Conservation (phyloP, 805 yeast genomes). For the Ogataea dorogensis region DNA sequence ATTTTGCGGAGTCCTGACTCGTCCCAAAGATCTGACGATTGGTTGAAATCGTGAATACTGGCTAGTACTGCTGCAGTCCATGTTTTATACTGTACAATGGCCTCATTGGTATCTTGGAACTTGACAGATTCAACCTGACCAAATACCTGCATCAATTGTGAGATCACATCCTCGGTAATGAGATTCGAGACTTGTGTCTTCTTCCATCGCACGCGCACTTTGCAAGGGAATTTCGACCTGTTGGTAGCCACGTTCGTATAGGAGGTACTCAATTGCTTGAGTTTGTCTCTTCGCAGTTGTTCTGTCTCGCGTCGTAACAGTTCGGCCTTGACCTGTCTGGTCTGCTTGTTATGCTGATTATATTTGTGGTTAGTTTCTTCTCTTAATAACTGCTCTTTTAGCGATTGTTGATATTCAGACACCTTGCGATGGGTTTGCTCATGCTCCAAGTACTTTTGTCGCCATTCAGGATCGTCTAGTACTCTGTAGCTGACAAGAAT, state of each 20-base stretch:
- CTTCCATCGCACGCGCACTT: slow-evolving; percentile 46
- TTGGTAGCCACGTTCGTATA: slow-evolving; percentile 2
- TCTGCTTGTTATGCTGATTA: slow-evolving; percentile 1
- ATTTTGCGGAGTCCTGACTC: slow-evolving; percentile 41
- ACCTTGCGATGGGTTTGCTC: slow-evolving; percentile 2
- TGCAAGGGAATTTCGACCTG: slow-evolving; percentile 10
- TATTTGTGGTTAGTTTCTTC: slow-evolving; percentile 32
- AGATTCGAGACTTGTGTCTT: slow-evolving; percentile 35
- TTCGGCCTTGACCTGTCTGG: slow-evolving; percentile 19
- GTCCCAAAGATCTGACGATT: slow-evolving; percentile 47
- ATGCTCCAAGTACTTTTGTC: slow-evolving; percentile 24
- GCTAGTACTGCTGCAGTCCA: slow-evolving; percentile 37
- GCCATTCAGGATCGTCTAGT: slow-evolving; percentile 19
- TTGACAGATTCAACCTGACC: slow-evolving; percentile 35
- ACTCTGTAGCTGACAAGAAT: slow-evolving; percentile 29
- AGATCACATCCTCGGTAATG: slow-evolving; percentile 35
- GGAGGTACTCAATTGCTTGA: slow-evolving; percentile 12
- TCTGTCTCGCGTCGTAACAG: slow-evolving; percentile 20
- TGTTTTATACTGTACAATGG: slow-evolving; percentile 34
- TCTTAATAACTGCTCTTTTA: slow-evolving; percentile 30
- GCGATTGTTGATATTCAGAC: slow-evolving; percentile 16
- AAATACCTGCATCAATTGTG: slow-evolving; percentile 44
- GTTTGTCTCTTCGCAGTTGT: slow-evolving; percentile 14
- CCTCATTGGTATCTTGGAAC: slow-evolving; percentile 27
- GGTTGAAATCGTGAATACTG: slow-evolving; percentile 40